Conservation (phyloP, 2,329 filamentous ascomycete genomes). For the Cladosporium austrohemisphaericum region DNA sequence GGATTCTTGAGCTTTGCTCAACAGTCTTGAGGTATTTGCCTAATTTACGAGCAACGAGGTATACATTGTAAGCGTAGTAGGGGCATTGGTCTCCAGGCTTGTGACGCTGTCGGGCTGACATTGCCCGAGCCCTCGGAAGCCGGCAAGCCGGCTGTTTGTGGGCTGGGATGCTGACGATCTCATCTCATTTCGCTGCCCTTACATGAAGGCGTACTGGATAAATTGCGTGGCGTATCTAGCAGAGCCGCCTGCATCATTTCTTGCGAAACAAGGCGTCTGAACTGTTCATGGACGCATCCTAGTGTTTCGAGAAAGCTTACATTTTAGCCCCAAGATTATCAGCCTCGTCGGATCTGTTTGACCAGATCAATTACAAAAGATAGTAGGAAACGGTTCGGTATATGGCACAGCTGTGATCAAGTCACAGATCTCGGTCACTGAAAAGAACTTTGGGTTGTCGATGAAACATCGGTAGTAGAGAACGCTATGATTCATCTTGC, state of each 20-base stretch:
- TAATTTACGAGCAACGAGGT: no score
- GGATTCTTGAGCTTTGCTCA: not conserved
- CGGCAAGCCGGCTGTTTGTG: not conserved
- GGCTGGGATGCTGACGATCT: slow-evolving; percentile 6
- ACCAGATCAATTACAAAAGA: no score
- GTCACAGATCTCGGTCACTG: no score
- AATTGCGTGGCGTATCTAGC: not conserved
- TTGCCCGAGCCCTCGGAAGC: slow-evolving; percentile 1
- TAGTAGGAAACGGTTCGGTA: no score
- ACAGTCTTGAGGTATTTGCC: not conserved
- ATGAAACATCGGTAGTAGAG: no score
- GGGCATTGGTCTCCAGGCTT: no score
- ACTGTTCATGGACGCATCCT: not conserved
- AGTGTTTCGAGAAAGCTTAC: not conserved
- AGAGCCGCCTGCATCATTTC: not conserved
- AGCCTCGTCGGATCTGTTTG: no score
- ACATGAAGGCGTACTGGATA: not conserved
- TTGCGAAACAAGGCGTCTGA: not conserved
- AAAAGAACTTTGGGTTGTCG: no score
- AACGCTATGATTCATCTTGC: no score
- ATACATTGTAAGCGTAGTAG: no score
- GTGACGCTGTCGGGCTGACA: not conserved
- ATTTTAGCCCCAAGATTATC: not conserved
- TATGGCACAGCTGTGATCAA: no score
- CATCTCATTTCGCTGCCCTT: slow-evolving; percentile 5